Percentiles rank a stretch among this genome's conserved stretches.
phyloP scores from a whole-genome alignment of 2,329 filamentous ascomycete species.

The Calycina marina region DNA sequence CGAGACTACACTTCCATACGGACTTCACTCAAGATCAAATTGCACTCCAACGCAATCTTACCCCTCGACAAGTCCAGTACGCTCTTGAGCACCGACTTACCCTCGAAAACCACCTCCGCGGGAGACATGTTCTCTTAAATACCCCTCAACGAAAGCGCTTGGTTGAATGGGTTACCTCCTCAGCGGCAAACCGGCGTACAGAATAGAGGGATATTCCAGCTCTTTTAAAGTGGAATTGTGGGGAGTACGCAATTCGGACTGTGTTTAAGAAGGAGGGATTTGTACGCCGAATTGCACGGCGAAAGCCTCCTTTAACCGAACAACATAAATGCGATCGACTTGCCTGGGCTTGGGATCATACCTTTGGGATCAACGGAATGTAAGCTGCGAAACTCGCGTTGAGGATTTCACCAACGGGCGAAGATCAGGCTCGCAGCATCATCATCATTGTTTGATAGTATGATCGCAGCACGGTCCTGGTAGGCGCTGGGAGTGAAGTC shows the following conservation, averaged over 20 bases:
- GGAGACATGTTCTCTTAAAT: constrained; percentile 3
- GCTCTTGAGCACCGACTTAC: background rate
- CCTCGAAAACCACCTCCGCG: background rate
- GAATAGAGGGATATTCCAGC: constrained; percentile 2
- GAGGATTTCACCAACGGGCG: no score
- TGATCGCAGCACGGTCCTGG: constrained; percentile 57
- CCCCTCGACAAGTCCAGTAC: background rate
- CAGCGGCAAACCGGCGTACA: constrained; percentile 4
- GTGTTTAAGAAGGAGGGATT: constrained; percentile 7
- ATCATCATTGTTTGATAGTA: constrained; percentile 57
- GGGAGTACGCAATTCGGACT: constrained; percentile 6
- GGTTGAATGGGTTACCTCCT: constrained; percentile 8
- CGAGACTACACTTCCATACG: no score
- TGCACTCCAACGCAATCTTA: no score
- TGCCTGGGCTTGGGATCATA: no score
- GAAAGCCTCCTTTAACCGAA: no score
- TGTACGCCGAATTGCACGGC: constrained; percentile 1
- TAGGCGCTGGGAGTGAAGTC: constrained; percentile 77
- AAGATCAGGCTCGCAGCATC: constrained; percentile 70
- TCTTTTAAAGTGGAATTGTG: constrained; percentile 6
- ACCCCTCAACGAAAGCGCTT: constrained; percentile 9
- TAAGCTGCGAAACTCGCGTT: constrained; percentile 2
- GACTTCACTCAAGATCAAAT: no score
- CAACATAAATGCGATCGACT: no score
- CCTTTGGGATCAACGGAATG: no score